Conservation (phyloP, 768 basidiomycete genomes). For the Mycena haematopus region DNA sequence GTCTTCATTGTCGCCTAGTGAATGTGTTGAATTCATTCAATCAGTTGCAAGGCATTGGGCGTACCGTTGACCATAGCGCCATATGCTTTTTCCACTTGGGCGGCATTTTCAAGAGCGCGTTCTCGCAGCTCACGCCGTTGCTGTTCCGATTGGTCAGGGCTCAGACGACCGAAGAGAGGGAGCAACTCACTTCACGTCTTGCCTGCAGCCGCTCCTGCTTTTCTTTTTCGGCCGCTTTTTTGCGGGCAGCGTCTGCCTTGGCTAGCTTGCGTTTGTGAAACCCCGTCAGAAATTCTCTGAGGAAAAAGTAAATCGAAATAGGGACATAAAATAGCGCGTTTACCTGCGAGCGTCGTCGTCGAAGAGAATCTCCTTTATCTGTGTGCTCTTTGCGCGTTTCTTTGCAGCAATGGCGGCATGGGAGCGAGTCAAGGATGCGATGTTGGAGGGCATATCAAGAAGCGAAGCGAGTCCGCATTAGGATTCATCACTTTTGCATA, state of each 20-base stretch:
- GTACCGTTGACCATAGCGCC: conserved; percentile 52
- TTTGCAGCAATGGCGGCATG: conserved; percentile 71
- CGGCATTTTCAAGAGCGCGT: conserved; percentile 79
- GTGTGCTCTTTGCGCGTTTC: conserved; percentile 65
- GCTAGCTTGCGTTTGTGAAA: conserved; percentile 92
- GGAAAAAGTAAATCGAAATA: conserved; percentile 19
- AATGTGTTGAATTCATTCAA: conserved; percentile 28
- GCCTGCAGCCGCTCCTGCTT: conserved; percentile 76
- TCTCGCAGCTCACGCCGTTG: conserved; percentile 80
- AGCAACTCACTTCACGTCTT: conserved; percentile 72
- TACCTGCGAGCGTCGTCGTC: conserved; percentile 87
- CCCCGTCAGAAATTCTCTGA: conserved; percentile 89
- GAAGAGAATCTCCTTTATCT: conserved; percentile 83
- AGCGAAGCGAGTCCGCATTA: not conserved
- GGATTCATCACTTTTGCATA: not conserved
- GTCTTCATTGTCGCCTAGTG: conserved; percentile 44
- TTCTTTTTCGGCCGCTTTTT: conserved; percentile 77
- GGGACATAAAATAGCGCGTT: conserved; percentile 19
- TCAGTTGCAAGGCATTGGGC: conserved; percentile 25
- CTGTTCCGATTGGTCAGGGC: conserved; percentile 47
- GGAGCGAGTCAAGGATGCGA: conserved; percentile 65
- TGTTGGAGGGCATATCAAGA: conserved; percentile 30
- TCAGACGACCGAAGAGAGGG: conserved; percentile 24
- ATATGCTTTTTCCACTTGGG: conserved; percentile 77
- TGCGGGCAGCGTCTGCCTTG: conserved; percentile 77